Evolutionary conservation across 768 basidiomycete species (phyloP), one percentile per base, ranked within the genome.

Genomic region (Termitomyces sp.): DNA sequence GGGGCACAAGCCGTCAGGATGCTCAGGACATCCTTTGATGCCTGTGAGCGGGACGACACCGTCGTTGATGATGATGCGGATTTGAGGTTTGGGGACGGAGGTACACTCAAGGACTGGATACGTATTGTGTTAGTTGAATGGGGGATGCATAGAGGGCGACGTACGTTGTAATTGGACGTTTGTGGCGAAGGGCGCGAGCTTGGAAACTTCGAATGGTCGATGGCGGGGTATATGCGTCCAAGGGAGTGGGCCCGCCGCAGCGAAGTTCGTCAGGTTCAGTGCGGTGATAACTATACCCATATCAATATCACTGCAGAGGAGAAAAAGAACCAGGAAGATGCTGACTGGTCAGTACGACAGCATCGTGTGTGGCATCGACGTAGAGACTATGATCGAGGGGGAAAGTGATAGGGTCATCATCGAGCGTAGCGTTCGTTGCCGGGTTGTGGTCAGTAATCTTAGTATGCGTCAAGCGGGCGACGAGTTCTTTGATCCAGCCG

Each of bases 281-380:
- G 93, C 93, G 4, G 93, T 92, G 42, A 96, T 79, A 38, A 93
- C 91, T 90, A 58, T 60, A 42, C 4, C 13, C 28, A 11, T 13
- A 48, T 48, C 15, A 48, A 24, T 2, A 28, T 48, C 24, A 16
- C 7, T 46, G 45, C 20, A 46, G 3, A 24, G 2, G 2, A n/a
- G 16, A 11, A 28, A 28, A 28, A 28, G 11, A 11, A 35, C 12
- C 44, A 3, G 57, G 28, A 11, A 54, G 32, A 18, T 49, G 36
- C 33, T 38, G 38, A 91, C 91, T 84, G 67, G 93, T 90, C 22
- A 94, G 75, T 0, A 95, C 86, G 42, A 95, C 90, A 18, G 92
- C 91, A 66, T 96, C 94, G 61, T 96, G 94, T 2, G 90, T 91
- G 6, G 92, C 92, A 69, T 96, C 94, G 9, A 94, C 93, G 61